Evolutionary conservation across 202 grass and related monocot genomes (phyloP), one percentile per base, ranked within the genome.

Genomic region (Schoenoplectus tabernaemontani): DNA sequence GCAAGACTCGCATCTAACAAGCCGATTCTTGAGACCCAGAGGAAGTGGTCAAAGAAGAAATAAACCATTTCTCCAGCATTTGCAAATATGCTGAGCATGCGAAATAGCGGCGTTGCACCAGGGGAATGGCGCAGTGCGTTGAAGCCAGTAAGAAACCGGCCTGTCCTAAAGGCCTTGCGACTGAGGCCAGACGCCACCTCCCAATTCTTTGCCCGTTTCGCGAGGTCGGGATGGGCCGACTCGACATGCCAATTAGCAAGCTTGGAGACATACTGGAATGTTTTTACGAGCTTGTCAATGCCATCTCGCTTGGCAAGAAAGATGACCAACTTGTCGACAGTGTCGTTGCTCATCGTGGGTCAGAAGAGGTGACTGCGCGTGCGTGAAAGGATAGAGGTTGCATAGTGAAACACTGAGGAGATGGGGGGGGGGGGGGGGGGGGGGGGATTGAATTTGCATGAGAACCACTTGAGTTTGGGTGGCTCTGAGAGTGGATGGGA

Each of bases 41-140:
- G 83, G 76, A 99, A 93, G 85, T 99, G 96, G 83, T 99, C 96
- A 82, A 99, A 99, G 83, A 99, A 93, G 89, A 88, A 96, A 87
- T 99, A 99, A 53, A 99, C 87, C 96, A 99, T 99, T 88, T 99
- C 92, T 77, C 96, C 96, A 42, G 92, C 92, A 85, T 99, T 96
- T 81, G 96, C 92, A 61, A 92, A 85, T 73, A 99, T 82, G 16
- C 86, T 83, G 42, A 99, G 86, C 47, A 61, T 59, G 23, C 76
- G 76, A 80, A 93, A 59, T 59, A 92, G 87, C 0, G 84, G 86
- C 0, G 91, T 73, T 36, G 74, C 32, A 57, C 76, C 62, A 1
- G 87, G 83, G 19, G 53, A 41, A 9, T 85, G 89, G 54, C 96
- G 89, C 82, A 99, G 82, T 62, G 83, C 71, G 78, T 96, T 95